Percentiles rank a stretch among this genome's conserved stretches.
Evolutionary conservation across 2,329 filamentous ascomycete species (phyloP).

Genomic region (Passalora sequoiae): DNA sequence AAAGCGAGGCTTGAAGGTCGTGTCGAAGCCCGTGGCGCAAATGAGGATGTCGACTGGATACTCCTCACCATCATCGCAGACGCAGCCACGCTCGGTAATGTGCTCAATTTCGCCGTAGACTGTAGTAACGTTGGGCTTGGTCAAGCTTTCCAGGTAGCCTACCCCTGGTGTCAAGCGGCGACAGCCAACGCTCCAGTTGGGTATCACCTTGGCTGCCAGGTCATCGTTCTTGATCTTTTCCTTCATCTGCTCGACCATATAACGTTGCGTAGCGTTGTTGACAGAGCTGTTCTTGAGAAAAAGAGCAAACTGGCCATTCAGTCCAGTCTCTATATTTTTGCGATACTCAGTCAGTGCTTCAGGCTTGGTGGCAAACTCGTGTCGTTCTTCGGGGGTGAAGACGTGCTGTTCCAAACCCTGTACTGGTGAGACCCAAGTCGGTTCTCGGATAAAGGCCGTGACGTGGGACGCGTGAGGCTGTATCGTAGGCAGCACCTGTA

Average conservation of each 20-base stretch:
- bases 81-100: constrained; percentile 36
- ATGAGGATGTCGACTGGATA: constrained; percentile 46
- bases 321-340: constrained; percentile 21
- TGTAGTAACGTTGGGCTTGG: constrained; percentile 42
- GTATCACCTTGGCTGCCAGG: constrained; percentile 47
- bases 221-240: constrained; percentile 50
- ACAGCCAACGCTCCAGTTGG: constrained; percentile 44
- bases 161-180: constrained; percentile 51
- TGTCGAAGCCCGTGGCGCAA: constrained; percentile 43
- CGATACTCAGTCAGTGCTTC: constrained; percentile 31
- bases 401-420: constrained; percentile 16
- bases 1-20: constrained; percentile 28
- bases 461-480: constrained; percentile 31
- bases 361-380: constrained; percentile 6
- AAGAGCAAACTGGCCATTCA: constrained; percentile 41
- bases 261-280: constrained; percentile 46
- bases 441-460: constrained; percentile 36
- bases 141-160: constrained; percentile 52
- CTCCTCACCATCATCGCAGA: constrained; percentile 35
- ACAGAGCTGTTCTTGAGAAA: constrained; percentile 40
- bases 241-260: constrained; percentile 51
- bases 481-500: constrained; percentile 38
- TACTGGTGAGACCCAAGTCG: constrained; percentile 36
- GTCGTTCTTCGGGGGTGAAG: constrained; percentile 11
- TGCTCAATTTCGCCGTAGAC: constrained; percentile 37